Evolutionary conservation across 163 green algal genomes (phyloP), one percentile per base, ranked within the genome.

Genomic region (Chloromonas sp.): DNA sequence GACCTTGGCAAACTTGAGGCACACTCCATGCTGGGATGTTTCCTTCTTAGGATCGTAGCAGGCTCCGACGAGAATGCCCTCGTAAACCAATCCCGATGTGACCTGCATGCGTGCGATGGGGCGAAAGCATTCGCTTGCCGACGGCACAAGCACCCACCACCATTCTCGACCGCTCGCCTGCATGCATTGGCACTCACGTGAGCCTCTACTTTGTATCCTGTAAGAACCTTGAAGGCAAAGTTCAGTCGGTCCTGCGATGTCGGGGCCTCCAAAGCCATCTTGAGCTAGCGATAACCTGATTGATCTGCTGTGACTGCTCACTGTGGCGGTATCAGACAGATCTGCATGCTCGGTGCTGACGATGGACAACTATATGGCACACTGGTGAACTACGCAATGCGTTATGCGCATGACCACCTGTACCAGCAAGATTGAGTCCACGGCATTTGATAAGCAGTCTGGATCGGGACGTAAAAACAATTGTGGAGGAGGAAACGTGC

Each of bases 171-270:
- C 36, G 36, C 36, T 36, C 36, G 36, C 36, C 36, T 36, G 36
- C 36, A 36, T 36, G 36, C 36, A 36, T 36, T 36, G 36, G 66
- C 76, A 59, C 92, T 79, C 84, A 96, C 93, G 93, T 94, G 88
- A 0, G 94, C 93, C 83, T 94, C 87, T 14, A 95, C 91, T 1
- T 90, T 93, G 86, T 95, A 93, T 0, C 94, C 94, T 59, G 95
- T 92, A 3, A 97, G 83, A 60, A 96, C 89, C 58, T 92, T 85
- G 5, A 85, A 88, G 2, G 13, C 71, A 79, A 79, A 79, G 71
- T 3, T 58, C 2, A 79, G 71, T 36, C 71, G 71, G 2, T 79
- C 71, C 71, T 79, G 66, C 66, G 5, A 11, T 11, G 66, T 15
- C 5, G 66, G 66, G 5, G 5, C 66, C 66, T 74, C 66, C 66